Base-by-base conservation (phyloP, 352 stramenopile species). In the Pythium vanterpoolii region DNA sequence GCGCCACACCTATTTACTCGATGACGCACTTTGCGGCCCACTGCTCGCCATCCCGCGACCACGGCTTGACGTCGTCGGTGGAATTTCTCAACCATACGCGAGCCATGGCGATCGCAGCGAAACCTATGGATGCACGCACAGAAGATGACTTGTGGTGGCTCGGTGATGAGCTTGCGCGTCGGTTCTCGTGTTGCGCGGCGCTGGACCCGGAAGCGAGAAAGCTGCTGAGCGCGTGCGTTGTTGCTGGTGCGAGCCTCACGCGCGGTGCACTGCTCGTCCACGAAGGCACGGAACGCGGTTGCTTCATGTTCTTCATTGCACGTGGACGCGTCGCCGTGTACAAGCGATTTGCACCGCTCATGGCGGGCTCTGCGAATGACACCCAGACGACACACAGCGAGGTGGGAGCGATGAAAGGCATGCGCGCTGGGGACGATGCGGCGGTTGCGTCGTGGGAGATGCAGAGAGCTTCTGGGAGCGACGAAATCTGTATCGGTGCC, bases 111-210 rank as follows among this genome's bases (percentile, higher is more conserved):
- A 72, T 84, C 40, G 65, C 64, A 11, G 28, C 53, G 0, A 55
- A 3, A 30, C 11, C 3, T 51, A 64, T 34, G 0, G n/a, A 56
- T 26, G 23, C 30, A 46, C 73, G 76, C 51, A 72, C 51, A 1
- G 60, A 71, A 2, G 65, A 71, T 8, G 75, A 89, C 4, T 45
- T 87, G 39, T 58, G 72, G 23, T 65, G 68, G 4, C 53, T 89
- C 23, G 55, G 62, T 27, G 79, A 89, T 31, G 69, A 72, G 18
- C 67, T 89, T 46, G 68, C 68, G n/a, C 68, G 68, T 2, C 31
- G 60, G 27, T 86, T 86, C 34, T 45, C 68, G 0, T 62, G 68
- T 38, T 89, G 79, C 58, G 68, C 66, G 5, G 43, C 59, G 1
- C 38, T 89, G 19, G 57, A 67, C 7, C 74, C 66, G 4, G 62